Base-by-base conservation (phyloP, 768 basidiomycete species). In the Filobasidium wieringae region DNA sequence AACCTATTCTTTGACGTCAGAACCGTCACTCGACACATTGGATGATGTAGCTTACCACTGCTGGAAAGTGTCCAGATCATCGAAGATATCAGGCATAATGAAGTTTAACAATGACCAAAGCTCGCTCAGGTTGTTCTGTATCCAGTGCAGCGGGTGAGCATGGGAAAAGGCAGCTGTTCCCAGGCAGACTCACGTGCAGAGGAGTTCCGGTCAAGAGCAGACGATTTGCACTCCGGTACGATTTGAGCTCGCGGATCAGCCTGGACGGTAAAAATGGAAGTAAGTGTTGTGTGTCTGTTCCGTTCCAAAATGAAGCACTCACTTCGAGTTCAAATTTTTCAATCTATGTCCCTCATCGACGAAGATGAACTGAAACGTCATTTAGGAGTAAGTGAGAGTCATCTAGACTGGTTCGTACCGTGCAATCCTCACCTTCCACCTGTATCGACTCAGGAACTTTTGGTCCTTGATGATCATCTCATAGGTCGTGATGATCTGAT, bases 141-240 rank as follows among this genome's bases (percentile, higher is more conserved):
- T n/a, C 9, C 29, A 11, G 11, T 24, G 14, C 9, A 33, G 31
- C 17, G 11, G n/a, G n/a, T n/a, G n/a, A 31, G 36, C 51, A 51
- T 36, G 7, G 30, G 34, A 24, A 19, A n/a, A n/a, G n/a, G n/a
- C 27, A 19, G n/a, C n/a, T n/a, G n/a, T n/a, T n/a, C n/a, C n/a
- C n/a, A n/a, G n/a, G n/a, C n/a, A n/a, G 14, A 74, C 83, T 56
- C 60, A 91, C 92, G 74, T 97, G 92, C 34, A 99, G 75, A 7
- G 95, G 95, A 17, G 95, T 99, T 30, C 95, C 95, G 0, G 92
- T 97, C 61, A 99, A 75, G 58, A 99, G 86, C 81, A 96, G 86
- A 47, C 95, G 78, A 39, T 89, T 88, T 0, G 86, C 88, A 54
- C 84, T 84, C 1, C 77, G 76, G 69, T 90, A 91, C 66, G 82